phyloP scores from a whole-genome alignment of 164 flowering plant genomes.

The Umbilicus rupestris region DNA sequence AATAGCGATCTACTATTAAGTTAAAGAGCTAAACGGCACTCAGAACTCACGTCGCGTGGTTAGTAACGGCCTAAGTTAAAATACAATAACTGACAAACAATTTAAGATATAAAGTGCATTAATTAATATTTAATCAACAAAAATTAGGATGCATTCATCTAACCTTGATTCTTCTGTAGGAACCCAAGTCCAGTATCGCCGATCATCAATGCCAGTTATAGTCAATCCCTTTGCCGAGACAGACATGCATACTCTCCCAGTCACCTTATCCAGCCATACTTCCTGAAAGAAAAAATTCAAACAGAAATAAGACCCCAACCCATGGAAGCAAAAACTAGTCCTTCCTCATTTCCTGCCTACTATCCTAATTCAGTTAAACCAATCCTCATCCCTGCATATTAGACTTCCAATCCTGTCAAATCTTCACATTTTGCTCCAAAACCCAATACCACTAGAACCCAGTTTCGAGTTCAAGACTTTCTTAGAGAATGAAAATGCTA shows the following conservation, averaged over 20 bases:
- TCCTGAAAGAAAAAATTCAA: constrained; percentile 33
- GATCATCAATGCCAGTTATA: constrained; percentile 90
- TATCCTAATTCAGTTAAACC: no score
- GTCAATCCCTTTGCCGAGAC: constrained; percentile 72
- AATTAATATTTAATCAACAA: not conserved
- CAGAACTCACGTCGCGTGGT: no score
- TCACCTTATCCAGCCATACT: constrained; percentile 78
- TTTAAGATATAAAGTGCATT: not conserved
- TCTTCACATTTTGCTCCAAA: no score
- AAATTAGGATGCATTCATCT: constrained; percentile 1
- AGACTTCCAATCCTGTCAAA: no score
- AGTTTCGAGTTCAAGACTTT: no score
- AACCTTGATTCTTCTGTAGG: constrained; percentile 96
- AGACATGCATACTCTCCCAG: constrained; percentile 77
- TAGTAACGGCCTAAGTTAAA: no score
- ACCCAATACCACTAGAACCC: no score
- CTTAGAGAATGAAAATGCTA: not conserved
- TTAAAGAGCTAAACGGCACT: no score
- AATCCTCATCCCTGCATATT: no score
- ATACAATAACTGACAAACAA: not conserved
- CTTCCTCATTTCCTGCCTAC: no score
- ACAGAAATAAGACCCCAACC: no score
- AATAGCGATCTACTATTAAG: not conserved
- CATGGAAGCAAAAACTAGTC: no score
- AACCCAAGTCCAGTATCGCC: constrained; percentile 93